A percentile compares a stretch with the other conserved stretches of the same genome.
phyloP scores from a whole-genome alignment of 495 filamentous ascomycete genomes.

The Neurospora sp. region DNA sequence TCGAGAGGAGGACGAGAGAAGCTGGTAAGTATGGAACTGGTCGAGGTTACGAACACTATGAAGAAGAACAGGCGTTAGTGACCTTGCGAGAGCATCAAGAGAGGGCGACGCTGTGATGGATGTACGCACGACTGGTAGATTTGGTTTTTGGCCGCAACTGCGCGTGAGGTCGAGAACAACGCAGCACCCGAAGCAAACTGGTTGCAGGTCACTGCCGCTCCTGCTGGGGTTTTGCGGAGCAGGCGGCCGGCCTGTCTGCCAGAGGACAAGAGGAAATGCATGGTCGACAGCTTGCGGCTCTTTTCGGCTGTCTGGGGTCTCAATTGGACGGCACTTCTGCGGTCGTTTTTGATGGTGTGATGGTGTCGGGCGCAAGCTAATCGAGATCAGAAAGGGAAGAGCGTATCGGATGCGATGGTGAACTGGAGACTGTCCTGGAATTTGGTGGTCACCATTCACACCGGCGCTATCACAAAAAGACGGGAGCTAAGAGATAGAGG shows the following conservation, averaged over 20 bases:
- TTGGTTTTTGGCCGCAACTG: slow-evolving; percentile 28
- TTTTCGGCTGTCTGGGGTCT: not conserved
- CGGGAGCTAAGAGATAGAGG: not conserved
- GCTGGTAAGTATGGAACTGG: slow-evolving; percentile 50
- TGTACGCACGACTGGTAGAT: slow-evolving; percentile 35
- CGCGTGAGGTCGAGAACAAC: slow-evolving; percentile 22
- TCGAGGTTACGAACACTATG: slow-evolving; percentile 47
- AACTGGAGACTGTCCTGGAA: not conserved
- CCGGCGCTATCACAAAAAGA: not conserved
- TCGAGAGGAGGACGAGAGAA: slow-evolving; percentile 46
- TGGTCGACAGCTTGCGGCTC: not conserved
- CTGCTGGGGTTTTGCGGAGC: not conserved
- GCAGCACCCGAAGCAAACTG: slow-evolving; percentile 1
- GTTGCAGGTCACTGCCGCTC: not conserved
- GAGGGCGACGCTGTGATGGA: not conserved
- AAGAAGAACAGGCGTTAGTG: not conserved
- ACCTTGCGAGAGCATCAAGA: not conserved
- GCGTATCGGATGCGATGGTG: not conserved
- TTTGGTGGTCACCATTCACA: not conserved
- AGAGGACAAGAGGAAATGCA: not conserved
- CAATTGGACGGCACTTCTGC: not conserved
- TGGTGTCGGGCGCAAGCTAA: not conserved
- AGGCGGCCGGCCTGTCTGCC: not conserved
- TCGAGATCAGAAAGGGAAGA: not conserved
- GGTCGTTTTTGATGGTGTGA: not conserved